phyloP scores from a whole-genome alignment of 768 basidiomycete genomes.

The Naganishia vaughanmartiniae region DNA sequence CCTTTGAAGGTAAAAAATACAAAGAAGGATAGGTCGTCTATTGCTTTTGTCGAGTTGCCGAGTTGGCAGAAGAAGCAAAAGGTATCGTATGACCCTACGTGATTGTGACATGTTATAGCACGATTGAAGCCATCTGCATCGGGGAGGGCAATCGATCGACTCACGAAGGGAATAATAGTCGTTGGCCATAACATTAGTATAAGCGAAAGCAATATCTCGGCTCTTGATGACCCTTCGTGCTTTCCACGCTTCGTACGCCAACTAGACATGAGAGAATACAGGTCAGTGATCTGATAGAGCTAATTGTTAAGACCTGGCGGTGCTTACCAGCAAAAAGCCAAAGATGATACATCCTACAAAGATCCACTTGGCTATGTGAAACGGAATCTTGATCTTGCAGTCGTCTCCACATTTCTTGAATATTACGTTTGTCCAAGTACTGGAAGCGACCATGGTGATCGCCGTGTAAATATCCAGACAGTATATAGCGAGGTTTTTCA shows the following conservation, averaged over 20 bases:
- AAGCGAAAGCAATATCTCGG: constrained; percentile 95
- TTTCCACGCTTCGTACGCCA: constrained; percentile 89
- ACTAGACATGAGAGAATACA: constrained; percentile 53
- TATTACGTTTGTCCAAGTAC: constrained; percentile 87
- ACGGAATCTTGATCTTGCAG: constrained; percentile 78
- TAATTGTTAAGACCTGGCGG: not conserved
- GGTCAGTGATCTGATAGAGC: not conserved
- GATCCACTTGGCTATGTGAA: constrained; percentile 87
- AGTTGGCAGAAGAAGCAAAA: constrained; percentile 99
- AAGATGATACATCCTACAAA: constrained; percentile 98
- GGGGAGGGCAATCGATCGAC: constrained; percentile 45
- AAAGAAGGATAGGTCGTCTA: constrained; percentile 98
- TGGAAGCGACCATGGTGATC: constrained; percentile 89
- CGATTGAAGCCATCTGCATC: not conserved
- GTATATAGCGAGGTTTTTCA: constrained; percentile 96
- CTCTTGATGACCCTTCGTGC: constrained; percentile 89
- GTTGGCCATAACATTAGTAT: constrained; percentile 96
- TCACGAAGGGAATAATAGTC: constrained; percentile 91
- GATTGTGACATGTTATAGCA: not conserved
- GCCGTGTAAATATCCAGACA: constrained; percentile 97
- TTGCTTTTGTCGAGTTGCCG: constrained; percentile 88
- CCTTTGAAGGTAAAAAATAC: constrained; percentile 99
- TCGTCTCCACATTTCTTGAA: constrained; percentile 69
- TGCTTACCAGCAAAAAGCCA: constrained; percentile 84
- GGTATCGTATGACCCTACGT: constrained; percentile 71